These are phyloP conservation scores for Aureobasidium lini DNA, from an alignment of 2,329 filamentous ascomycete genomes.

Conservation along the genomic window DNA sequence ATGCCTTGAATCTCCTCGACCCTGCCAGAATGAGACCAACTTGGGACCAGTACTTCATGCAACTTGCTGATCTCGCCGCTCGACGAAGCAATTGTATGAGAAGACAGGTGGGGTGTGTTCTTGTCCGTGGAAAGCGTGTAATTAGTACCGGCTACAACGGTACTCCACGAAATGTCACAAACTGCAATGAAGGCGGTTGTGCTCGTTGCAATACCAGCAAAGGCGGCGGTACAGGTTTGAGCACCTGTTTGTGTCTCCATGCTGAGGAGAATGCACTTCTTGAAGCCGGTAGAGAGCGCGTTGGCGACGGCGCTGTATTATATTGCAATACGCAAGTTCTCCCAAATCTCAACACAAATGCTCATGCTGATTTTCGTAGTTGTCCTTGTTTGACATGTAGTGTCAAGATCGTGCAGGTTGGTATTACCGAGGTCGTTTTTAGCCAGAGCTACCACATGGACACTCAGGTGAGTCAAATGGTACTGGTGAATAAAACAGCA, in stretches of 20 bases:
- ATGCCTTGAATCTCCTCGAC: conserved; percentile 67
- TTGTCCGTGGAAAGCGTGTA: conserved; percentile 78
- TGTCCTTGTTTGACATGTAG: conserved; percentile 96
- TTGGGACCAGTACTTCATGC: conserved; percentile 99
- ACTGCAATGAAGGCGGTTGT: conserved; percentile 91
- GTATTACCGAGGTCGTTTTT: conserved; percentile 92
- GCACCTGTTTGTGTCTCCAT: conserved; percentile 92
- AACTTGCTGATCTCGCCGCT: conserved; percentile 82
- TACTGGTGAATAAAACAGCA: neutral
- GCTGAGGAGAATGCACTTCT: conserved; percentile 95
- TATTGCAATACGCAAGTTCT: conserved; percentile 71
- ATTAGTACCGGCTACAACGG: conserved; percentile 97
- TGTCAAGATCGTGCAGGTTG: conserved; percentile 97
- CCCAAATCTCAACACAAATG: conserved; percentile 55
- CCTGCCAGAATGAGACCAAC: conserved; percentile 73
- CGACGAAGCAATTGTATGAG: conserved; percentile 98
- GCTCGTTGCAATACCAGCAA: conserved; percentile 72
- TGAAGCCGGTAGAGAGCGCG: conserved; percentile 85
- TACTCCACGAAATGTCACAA: conserved; percentile 79
- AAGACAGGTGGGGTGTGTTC: conserved; percentile 84
- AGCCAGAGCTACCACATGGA: conserved; percentile 95
- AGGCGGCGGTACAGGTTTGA: conserved; percentile 63
- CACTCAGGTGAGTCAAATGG: conserved; percentile 43
- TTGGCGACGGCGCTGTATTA: conserved; percentile 71
- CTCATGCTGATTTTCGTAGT: conserved; percentile 70